phyloP scores from a whole-genome alignment of 2,329 filamentous ascomycete genomes.

The Byssothecium circinans region DNA sequence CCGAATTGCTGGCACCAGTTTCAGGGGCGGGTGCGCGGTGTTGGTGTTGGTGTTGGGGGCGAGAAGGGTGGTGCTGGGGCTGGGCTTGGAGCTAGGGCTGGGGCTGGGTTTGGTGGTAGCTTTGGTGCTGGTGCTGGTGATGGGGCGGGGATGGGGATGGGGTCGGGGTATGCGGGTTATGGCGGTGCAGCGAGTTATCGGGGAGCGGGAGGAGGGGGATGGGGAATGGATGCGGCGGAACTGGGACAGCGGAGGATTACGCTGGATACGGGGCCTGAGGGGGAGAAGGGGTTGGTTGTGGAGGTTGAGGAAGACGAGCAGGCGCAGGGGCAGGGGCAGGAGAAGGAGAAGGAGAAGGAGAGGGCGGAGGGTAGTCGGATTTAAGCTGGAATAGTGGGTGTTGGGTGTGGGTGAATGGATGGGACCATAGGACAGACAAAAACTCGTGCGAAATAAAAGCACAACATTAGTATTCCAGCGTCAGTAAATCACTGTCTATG shows the following conservation, averaged over 20 bases:
- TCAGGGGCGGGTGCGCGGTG: constrained; percentile 24
- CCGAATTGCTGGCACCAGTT: constrained; percentile 79
- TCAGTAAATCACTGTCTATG: too few relatives aligned
- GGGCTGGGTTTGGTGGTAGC: too few relatives aligned
- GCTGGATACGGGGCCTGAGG: constrained; percentile 9
- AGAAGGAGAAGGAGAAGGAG: constrained; percentile 15
- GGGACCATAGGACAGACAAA: too few relatives aligned
- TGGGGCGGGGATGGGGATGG: not conserved
- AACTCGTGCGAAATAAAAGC: too few relatives aligned
- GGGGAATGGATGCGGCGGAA: not conserved
- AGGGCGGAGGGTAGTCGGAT: constrained; percentile 14
- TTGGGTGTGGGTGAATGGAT: too few relatives aligned
- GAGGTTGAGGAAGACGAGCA: constrained; percentile 16
- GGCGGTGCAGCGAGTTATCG: not conserved
- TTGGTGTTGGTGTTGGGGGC: constrained; percentile 11
- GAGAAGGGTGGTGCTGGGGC: constrained; percentile 12
- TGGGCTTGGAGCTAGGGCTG: too few relatives aligned
- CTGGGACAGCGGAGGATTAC: constrained; percentile 5
- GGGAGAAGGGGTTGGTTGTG: constrained; percentile 8
- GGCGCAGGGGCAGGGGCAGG: too few relatives aligned
- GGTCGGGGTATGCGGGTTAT: not conserved
- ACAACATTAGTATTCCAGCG: too few relatives aligned
- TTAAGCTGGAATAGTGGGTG: constrained; percentile 3
- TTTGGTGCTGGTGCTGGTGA: constrained; percentile 16
- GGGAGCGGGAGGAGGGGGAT: not conserved